Evolutionary conservation across 2,329 filamentous ascomycete species (phyloP), one percentile per base, ranked within the genome.

Genomic region (Sporothrix protearum): DNA sequence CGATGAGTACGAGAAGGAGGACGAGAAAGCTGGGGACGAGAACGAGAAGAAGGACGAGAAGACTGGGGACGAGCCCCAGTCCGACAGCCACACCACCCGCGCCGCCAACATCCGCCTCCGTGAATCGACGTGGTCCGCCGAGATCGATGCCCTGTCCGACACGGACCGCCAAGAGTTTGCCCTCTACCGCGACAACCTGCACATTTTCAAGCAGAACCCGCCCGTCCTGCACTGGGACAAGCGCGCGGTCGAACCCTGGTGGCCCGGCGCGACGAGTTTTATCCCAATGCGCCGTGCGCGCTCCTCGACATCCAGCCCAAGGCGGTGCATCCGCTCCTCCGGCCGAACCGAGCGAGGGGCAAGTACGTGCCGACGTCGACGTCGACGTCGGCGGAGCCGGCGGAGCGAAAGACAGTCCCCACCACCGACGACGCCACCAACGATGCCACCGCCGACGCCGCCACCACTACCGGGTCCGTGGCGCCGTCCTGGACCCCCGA

Each of bases 231-330:
- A 83, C 33, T 94, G 90, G 88, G 93, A 97, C 79, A 84, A 86
- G 1, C 88, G 94, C 19, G 81, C 83, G 1, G 89, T 88, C 76
- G 92, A 97, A 76, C 91, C 93, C 0, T 97, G 19, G 79, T 82
- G 30, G 85, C 87, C 2, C 73, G 82, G 4, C 68, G 80, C 0
- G 77, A 85, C 0, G 94, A 97, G 75, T 90, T 93, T 76, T 92
- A 85, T 78, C 93, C 92, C 1, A 82, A 85, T 30, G 79, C 83
- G 9, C 81, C 83, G 7, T 82, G 88, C 71, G 80, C 83, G 12
- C 85, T 95, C 3, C 78, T 94, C 19, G 91, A 94, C 78, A 82
- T 93, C 72, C 86, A 89, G 74, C 91, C 92, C 3, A 85, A 85
- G 75, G 77, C 82, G 2, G 80, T 85, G 73, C 82, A 84, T 75